These are phyloP conservation scores for Geum urbanum DNA, from an alignment of 306 rosid genomes.

Conservation along the genomic window DNA sequence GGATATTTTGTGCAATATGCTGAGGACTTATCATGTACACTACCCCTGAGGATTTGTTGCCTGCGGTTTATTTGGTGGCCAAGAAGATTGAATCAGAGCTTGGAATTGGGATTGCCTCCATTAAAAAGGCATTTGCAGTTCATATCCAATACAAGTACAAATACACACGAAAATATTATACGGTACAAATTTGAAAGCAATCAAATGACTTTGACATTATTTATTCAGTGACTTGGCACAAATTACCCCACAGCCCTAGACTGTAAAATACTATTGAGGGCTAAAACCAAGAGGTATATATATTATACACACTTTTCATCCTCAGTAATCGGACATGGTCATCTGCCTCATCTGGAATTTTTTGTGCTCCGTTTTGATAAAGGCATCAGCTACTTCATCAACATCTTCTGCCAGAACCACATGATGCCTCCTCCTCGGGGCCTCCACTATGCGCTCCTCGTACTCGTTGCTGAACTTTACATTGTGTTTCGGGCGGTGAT, in stretches of 20 bases:
- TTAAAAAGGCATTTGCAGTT: too few relatives aligned
- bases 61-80: constrained; percentile 56
- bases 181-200: not conserved
- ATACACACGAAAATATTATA: too few relatives aligned
- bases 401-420: constrained; percentile 25
- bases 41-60: constrained; percentile 62
- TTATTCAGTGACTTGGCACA: constrained; percentile 1
- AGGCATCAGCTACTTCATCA: constrained; percentile 56
- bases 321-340: constrained; percentile 12
- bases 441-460: constrained; percentile 17
- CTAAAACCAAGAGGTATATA: not conserved
- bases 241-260: constrained; percentile 2
- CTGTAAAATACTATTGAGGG: not conserved
- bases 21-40: constrained; percentile 66
- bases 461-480: constrained; percentile 18
- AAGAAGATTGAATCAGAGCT: constrained; percentile 68
- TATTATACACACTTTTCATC: not conserved
- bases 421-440: constrained; percentile 3
- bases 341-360: constrained; percentile 32
- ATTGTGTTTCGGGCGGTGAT: not conserved
- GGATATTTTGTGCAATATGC: constrained; percentile 71
- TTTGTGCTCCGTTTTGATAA: constrained; percentile 52
- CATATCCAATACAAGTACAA: too few relatives aligned
- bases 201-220: constrained; percentile 10
- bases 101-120: constrained; percentile 83